Percentiles rank a stretch among this genome's conserved stretches.
Evolutionary conservation across 345 rosid species (phyloP).

Genomic region (Salix exigua): DNA sequence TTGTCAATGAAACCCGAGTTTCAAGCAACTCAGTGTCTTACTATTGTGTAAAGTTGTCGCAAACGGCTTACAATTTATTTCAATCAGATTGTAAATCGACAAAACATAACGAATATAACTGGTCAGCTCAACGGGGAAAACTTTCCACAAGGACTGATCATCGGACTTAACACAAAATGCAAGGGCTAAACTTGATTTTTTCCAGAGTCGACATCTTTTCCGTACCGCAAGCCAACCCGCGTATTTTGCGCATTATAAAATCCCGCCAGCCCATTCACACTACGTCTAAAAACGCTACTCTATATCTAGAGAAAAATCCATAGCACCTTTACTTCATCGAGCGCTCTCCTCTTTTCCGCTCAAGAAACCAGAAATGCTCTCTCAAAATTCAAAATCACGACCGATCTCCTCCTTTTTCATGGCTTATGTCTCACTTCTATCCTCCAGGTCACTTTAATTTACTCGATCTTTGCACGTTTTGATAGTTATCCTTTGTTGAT

Average conservation of each 20-base stretch:
- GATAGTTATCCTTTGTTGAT: background rate
- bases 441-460: background rate
- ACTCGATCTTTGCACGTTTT: background rate
- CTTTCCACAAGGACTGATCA: background rate
- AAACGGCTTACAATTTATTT: background rate
- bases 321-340: background rate
- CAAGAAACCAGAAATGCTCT: background rate
- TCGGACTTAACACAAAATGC: background rate
- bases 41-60: background rate
- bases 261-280: background rate
- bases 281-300: too few relatives aligned
- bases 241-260: background rate
- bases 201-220: background rate
- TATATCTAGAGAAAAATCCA: background rate
- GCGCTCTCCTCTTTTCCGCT: background rate
- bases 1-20: background rate
- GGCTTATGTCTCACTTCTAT: background rate
- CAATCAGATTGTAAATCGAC: background rate
- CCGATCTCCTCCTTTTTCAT: background rate
- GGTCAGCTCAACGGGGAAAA: fast-evolving
- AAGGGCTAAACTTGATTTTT: background rate
- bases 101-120: background rate
- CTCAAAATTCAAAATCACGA: background rate
- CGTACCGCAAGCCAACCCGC: background rate
- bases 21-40: background rate